Evolutionary conservation across 1,284 basidiomycete species (phyloP).

Genomic region (Flammula alnicola): DNA sequence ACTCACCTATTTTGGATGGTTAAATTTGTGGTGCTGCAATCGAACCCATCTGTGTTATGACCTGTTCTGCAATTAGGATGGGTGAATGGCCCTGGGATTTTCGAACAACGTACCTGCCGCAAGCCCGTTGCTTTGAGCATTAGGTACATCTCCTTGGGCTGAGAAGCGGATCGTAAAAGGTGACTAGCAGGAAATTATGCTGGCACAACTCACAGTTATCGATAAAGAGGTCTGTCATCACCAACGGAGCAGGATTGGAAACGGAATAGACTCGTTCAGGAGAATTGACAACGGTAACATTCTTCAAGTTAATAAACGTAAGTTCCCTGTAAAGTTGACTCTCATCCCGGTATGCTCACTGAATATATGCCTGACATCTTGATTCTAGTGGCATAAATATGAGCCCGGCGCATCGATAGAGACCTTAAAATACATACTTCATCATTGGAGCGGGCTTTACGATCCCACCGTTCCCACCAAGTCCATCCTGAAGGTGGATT

Average conservation of each 20-base stretch:
- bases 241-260: constrained; percentile 43
- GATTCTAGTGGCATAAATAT: constrained; percentile 40
- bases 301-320: constrained; percentile 25
- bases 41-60: constrained; percentile 63
- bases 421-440: constrained; percentile 34
- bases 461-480: constrained; percentile 23
- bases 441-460: constrained; percentile 56
- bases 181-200: neutral
- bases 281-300: constrained; percentile 50
- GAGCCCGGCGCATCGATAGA: neutral
- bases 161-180: neutral
- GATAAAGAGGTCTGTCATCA: constrained; percentile 41
- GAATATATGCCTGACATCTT: constrained; percentile 55
- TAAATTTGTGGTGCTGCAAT: constrained; percentile 49
- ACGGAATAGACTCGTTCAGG: constrained; percentile 45
- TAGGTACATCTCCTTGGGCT: constrained; percentile 49
- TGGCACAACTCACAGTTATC: constrained; percentile 41
- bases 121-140: constrained; percentile 47
- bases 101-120: constrained; percentile 37
- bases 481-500: constrained; percentile 17
- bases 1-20: constrained; percentile 48
- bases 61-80: constrained; percentile 31
- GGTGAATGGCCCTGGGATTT: constrained; percentile 14
- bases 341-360: constrained; percentile 30
- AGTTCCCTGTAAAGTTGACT: neutral